Percentiles rank a stretch among this genome's conserved stretches.
phyloP scores from a whole-genome alignment of 2,329 filamentous ascomycete species.

The Pleurostoma richardsiae region DNA sequence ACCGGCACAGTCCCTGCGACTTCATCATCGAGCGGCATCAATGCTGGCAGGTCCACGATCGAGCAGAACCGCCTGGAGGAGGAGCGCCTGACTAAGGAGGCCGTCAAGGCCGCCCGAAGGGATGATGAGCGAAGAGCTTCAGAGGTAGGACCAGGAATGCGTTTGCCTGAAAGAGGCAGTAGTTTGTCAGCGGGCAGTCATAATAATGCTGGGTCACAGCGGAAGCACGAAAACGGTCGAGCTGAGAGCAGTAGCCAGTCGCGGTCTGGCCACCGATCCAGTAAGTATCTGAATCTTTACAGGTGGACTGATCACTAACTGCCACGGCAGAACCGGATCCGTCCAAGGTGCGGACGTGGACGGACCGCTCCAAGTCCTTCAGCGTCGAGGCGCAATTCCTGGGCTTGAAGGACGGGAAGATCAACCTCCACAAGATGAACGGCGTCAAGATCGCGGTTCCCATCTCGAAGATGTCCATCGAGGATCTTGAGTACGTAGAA shows the following conservation, averaged over 20 bases:
- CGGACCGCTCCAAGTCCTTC: conserved; percentile 90
- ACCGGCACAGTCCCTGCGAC: conserved; percentile 58
- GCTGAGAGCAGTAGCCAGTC: conserved; percentile 47
- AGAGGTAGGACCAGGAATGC: conserved; percentile 74
- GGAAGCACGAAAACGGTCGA: conserved; percentile 63
- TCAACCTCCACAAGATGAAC: conserved; percentile 96
- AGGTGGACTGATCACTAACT: not conserved
- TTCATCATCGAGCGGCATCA: conserved; percentile 44
- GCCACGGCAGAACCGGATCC: conserved; percentile 67
- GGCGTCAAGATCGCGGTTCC: conserved; percentile 98
- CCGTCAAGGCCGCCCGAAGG: conserved; percentile 55
- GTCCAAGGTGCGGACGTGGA: conserved; percentile 84
- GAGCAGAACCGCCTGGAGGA: conserved; percentile 79
- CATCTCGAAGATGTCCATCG: conserved; percentile 88
- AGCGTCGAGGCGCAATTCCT: conserved; percentile 97
- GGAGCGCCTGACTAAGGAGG: conserved; percentile 76
- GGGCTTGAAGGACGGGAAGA: conserved; percentile 89
- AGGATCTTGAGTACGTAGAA: conserved; percentile 95
- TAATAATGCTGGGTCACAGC: conserved; percentile 66
- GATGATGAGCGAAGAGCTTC: conserved; percentile 54
- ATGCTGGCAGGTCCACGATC: conserved; percentile 56
- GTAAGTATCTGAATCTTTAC: conserved; percentile 45
- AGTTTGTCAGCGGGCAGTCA: conserved; percentile 65
- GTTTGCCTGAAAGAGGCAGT: conserved; percentile 72
- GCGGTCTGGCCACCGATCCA: conserved; percentile 61